phyloP scores from a whole-genome alignment of 2,329 filamentous ascomycete genomes.

The Calonectria montana region DNA sequence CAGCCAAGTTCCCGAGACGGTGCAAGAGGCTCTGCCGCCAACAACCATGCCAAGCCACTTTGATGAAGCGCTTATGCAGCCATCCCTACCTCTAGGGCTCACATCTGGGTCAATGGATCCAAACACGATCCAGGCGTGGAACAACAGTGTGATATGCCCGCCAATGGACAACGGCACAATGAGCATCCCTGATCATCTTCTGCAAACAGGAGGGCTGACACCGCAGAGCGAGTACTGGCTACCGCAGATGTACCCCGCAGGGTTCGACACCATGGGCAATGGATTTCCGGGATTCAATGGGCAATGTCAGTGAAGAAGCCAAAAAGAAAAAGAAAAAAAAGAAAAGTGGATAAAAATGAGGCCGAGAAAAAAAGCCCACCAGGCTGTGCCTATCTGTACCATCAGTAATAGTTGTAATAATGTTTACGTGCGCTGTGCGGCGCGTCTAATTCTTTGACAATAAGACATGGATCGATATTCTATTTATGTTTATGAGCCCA shows the following conservation, averaged over 20 bases:
- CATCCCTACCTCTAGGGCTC: slow-evolving; percentile 29
- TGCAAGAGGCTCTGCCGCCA: slow-evolving; percentile 31
- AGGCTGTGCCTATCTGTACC: slow-evolving; percentile 33
- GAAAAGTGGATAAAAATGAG: neutral
- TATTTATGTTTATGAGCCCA: neutral
- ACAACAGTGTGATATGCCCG: slow-evolving; percentile 40
- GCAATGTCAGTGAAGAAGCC: slow-evolving; percentile 24
- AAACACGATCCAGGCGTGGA: slow-evolving; percentile 46
- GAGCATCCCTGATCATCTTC: slow-evolving; percentile 38
- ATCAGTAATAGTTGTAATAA: slow-evolving; percentile 33
- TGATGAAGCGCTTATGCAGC: slow-evolving; percentile 36
- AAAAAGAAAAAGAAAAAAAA: neutral
- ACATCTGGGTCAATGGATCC: slow-evolving; percentile 27
- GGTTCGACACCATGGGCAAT: slow-evolving; percentile 35
- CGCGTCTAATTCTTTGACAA: slow-evolving; percentile 5
- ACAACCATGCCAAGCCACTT: slow-evolving; percentile 28
- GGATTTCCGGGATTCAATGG: slow-evolving; percentile 42
- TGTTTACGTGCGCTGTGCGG: slow-evolving; percentile 14
- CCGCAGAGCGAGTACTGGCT: slow-evolving; percentile 42
- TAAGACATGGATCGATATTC: neutral
- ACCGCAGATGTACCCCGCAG: slow-evolving; percentile 41
- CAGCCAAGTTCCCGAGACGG: slow-evolving; percentile 39
- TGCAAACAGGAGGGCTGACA: slow-evolving; percentile 32
- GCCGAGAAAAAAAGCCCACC: neutral
- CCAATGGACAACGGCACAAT: slow-evolving; percentile 33